A percentile compares a stretch with the other conserved stretches of the same genome.
Conservation (phyloP, 192 early-diverging fungal species). For the Coemansia sp. region DNA sequence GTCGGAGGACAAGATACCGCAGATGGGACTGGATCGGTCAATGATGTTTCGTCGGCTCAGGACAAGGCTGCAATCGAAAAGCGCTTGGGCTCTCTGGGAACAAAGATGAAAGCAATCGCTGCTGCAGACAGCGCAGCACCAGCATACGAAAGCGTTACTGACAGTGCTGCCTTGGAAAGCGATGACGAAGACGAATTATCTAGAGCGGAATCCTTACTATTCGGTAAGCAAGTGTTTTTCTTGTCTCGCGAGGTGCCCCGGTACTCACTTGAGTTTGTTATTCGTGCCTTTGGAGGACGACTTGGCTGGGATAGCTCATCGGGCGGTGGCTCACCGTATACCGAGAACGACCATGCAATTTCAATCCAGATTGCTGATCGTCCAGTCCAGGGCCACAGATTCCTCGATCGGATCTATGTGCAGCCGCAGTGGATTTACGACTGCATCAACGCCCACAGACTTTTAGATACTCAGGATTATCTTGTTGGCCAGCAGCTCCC, state of each 20-base stretch:
- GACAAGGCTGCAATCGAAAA: slow-evolving; percentile 28
- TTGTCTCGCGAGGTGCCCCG: slow-evolving; percentile 94
- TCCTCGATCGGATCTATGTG: slow-evolving; percentile 71
- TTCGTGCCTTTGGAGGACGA: slow-evolving; percentile 85
- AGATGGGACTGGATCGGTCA: slow-evolving; percentile 6
- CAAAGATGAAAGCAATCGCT: slow-evolving; percentile 45
- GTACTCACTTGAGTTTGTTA: slow-evolving; percentile 87
- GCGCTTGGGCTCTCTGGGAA: slow-evolving; percentile 36
- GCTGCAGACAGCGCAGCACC: slow-evolving; percentile 16
- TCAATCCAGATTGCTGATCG: slow-evolving; percentile 90
- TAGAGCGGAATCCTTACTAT: slow-evolving; percentile 54
- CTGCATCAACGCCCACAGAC: slow-evolving; percentile 79
- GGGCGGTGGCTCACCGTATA: slow-evolving; percentile 75
- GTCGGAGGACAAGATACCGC: slow-evolving; percentile 27
- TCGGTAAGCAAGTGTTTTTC: slow-evolving; percentile 70
- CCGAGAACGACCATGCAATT: slow-evolving; percentile 78
- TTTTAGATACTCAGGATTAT: slow-evolving; percentile 67
- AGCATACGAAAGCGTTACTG: slow-evolving; percentile 18
- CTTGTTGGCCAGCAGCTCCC: slow-evolving; percentile 79
- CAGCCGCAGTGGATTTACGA: slow-evolving; percentile 99
- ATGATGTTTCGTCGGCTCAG: background rate
- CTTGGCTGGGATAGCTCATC: slow-evolving; percentile 85
- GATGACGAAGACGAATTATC: slow-evolving; percentile 27
- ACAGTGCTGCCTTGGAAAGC: background rate
- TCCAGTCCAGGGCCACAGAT: slow-evolving; percentile 63